These are phyloP conservation scores for Acanthamoeba castellanii DNA, from an alignment of 208 protist species.

Conservation along the genomic window DNA sequence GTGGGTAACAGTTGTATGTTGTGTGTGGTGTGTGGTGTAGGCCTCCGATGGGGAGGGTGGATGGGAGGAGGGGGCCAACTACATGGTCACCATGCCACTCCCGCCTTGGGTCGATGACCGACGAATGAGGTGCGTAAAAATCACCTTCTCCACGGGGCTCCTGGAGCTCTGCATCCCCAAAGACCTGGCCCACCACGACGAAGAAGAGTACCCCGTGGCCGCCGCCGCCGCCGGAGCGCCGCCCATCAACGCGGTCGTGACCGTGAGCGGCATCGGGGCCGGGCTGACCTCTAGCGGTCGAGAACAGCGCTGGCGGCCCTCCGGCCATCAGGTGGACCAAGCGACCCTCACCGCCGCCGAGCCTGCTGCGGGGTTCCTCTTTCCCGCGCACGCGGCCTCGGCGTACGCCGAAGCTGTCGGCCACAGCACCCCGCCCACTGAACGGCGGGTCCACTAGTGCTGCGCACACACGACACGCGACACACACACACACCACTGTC, in stretches of 20 bases:
- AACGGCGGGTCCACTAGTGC: background rate
- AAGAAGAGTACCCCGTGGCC: background rate
- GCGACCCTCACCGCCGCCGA: too few relatives aligned
- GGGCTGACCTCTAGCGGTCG: background rate
- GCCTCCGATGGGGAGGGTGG: background rate
- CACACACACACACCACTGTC: too few relatives aligned
- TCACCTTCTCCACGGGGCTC: conserved; percentile 47
- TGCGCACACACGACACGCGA: background rate
- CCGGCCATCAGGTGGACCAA: too few relatives aligned
- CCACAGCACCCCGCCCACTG: background rate
- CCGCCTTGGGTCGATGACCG: conserved; percentile 20
- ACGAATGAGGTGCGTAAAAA: conserved; percentile 28
- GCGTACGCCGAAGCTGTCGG: too few relatives aligned
- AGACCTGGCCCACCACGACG: background rate
- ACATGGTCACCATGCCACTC: conserved; percentile 10
- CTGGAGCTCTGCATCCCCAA: conserved; percentile 63
- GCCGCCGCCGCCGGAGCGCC: background rate
- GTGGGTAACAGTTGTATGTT: too few relatives aligned
- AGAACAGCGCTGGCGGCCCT: too few relatives aligned
- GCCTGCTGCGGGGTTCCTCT: too few relatives aligned
- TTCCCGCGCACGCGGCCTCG: too few relatives aligned
- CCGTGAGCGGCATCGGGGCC: background rate
- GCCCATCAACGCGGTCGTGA: background rate
- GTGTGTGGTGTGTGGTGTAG: too few relatives aligned
- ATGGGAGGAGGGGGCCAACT: background rate